Evolutionary conservation across 2,329 filamentous ascomycete genomes (phyloP).

Genomic region (Talaromyces sp.): DNA sequence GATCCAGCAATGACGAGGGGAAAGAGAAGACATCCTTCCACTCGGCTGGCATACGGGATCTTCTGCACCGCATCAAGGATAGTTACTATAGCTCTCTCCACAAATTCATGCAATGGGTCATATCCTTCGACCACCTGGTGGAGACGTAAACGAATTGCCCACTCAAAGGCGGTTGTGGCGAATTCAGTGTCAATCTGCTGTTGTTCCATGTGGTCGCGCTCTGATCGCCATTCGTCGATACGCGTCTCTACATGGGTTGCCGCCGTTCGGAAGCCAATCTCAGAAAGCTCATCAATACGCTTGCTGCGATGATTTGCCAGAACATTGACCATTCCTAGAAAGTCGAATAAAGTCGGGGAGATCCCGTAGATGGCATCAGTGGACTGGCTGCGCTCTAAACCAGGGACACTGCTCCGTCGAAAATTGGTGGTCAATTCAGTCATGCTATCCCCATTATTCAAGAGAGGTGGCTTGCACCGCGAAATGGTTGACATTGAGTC

Average conservation of each 20-base stretch:
- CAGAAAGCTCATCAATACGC: conserved; percentile 31
- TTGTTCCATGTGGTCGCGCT: conserved; percentile 28
- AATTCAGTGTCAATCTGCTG: conserved; percentile 30
- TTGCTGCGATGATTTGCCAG: conserved; percentile 32
- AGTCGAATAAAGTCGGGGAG: conserved; percentile 25
- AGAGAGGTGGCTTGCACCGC: conserved; percentile 30
- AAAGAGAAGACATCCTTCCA: conserved; percentile 47
- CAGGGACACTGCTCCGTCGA: conserved; percentile 11
- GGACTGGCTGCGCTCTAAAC: conserved; percentile 8
- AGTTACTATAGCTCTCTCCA: conserved; percentile 34
- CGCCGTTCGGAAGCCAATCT: conserved; percentile 36
- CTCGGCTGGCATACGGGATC: conserved; percentile 47
- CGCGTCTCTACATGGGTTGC: conserved; percentile 37
- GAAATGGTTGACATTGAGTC: conserved; percentile 36
- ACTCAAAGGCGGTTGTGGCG: conserved; percentile 46
- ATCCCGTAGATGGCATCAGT: conserved; percentile 26
- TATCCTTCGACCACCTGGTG: conserved; percentile 51
- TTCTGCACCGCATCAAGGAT: conserved; percentile 44
- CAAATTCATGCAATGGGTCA: conserved; percentile 37
- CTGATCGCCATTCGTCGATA: conserved; percentile 42
- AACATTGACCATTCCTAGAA: conserved; percentile 31
- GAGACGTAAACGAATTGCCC: conserved; percentile 46
- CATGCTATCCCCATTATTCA: conserved; percentile 20
- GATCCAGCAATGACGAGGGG: conserved; percentile 49
- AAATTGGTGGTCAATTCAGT: conserved; percentile 20